Evolutionary conservation across 2,329 filamentous ascomycete genomes (phyloP), one percentile per base, ranked within the genome.

Genomic region (Byssochlamys sp.): DNA sequence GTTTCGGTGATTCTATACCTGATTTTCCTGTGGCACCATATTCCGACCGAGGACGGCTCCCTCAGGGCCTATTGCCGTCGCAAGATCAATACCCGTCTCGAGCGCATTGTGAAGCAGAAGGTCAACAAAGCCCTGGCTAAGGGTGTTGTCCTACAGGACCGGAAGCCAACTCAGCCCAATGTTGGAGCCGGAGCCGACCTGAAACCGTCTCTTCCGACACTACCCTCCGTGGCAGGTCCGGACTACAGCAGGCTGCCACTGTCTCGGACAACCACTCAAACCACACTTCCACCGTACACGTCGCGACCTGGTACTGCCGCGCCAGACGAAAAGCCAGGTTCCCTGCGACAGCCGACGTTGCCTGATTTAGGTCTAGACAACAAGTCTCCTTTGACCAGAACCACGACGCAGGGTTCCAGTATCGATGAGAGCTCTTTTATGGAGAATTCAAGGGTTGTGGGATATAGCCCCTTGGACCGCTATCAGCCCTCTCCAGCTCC

Each of bases 11-110:
- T 95, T 1, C 85, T 95, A 59, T 97, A 95, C 73, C 73, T 96
- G 39, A 83, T 90, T 66, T 99, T 96, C 72, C 81, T 99, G 4
- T 96, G 89, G 83, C 89, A 94, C 73, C 94, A 92, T 74, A 92
- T 99, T 60, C 91, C 91, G 1, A 82, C 82, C 35, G 79, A 84
- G 10, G 91, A 96, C 67, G 90, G 90, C 4, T 86, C 88, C 6
- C 80, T 99, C 29, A 84, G 84, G 4, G 85, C 86, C 27, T 99
- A 95, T 75, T 97, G 94, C 71, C 87, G 89, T 60, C 87, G 91
- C 52, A 97, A 97, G 77, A 87, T 96, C 70, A 95, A 95, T 74
- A 86, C 84, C 66, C 81, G 91, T 63, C 80, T 99, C 63, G 88
- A 88, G 68, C 85, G 85, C 64, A 94, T 97, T 63, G 91, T 97